A percentile compares a stretch with the other conserved stretches of the same genome.
These are phyloP conservation scores for Pseudogymnoascus sp. DNA, from an alignment of 2,329 filamentous ascomycete genomes.

Conservation along the genomic window DNA sequence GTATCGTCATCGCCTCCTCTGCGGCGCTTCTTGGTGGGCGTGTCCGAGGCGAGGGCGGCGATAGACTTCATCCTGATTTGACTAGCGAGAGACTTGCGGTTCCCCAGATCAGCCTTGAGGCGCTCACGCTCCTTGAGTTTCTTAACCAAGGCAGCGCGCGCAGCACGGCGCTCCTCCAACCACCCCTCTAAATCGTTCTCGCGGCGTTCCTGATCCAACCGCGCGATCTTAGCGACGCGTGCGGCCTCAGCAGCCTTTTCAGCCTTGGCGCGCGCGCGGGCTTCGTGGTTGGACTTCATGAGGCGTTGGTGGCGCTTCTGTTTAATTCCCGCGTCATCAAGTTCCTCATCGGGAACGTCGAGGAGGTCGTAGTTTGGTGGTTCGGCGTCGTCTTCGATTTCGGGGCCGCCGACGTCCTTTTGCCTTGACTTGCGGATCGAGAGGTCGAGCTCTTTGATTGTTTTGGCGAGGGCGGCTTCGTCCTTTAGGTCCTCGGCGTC, in stretches of 20 bases:
- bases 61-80: conserved; percentile 99
- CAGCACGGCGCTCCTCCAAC: conserved; percentile 73
- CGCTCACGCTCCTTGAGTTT: conserved; percentile 91
- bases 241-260: conserved; percentile 93
- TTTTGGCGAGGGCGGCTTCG: conserved; percentile 74
- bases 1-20: conserved; percentile 89
- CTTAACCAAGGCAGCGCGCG: conserved; percentile 61
- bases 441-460: conserved; percentile 83
- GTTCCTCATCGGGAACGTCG: conserved; percentile 80
- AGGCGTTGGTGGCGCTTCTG: conserved; percentile 87
- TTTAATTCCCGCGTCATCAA: conserved; percentile 86
- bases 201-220: conserved; percentile 73
- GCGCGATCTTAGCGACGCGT: conserved; percentile 71
- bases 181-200: conserved; percentile 79
- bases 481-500: conserved; percentile 91
- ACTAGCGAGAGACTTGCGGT: conserved; percentile 90
- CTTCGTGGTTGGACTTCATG: conserved; percentile 91
- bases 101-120: conserved; percentile 87
- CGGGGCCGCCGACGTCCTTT: conserved; percentile 76
- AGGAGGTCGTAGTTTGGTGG: conserved; percentile 80
- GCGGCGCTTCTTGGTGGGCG: conserved; percentile 72
- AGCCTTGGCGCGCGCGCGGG: conserved; percentile 83
- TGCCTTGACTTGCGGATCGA: conserved; percentile 83
- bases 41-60: conserved; percentile 88
- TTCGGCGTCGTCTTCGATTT: conserved; percentile 71